Evolutionary conservation across 805 yeast species (phyloP).

Genomic region (Spathaspora passalidarum): DNA sequence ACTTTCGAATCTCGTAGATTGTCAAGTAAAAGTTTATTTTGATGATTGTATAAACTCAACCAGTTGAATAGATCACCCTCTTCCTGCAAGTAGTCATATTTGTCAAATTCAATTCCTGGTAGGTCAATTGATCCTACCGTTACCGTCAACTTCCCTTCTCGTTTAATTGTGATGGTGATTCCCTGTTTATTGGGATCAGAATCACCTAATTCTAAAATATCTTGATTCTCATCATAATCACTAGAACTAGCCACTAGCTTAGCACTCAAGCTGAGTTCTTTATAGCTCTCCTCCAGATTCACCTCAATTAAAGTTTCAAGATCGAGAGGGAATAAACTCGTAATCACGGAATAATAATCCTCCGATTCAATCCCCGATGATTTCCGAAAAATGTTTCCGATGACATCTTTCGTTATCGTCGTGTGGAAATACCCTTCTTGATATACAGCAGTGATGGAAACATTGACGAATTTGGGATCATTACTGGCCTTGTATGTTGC

Average conservation of each 20-base stretch:
- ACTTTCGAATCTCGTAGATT: slow-evolving; percentile 4
- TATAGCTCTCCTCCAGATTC: slow-evolving; percentile 9
- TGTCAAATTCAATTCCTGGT: slow-evolving; percentile 16
- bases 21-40: slow-evolving; percentile 10
- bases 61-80: slow-evolving; percentile 25
- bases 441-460: slow-evolving; percentile 16
- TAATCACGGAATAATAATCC: slow-evolving; percentile 7
- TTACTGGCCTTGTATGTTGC: slow-evolving; percentile 6
- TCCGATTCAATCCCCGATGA: slow-evolving; percentile 1
- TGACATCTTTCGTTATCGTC: slow-evolving; percentile 9
- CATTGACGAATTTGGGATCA: slow-evolving; percentile 9
- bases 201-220: slow-evolving; percentile 19
- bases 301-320: slow-evolving; percentile 7
- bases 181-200: slow-evolving; percentile 14
- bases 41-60: slow-evolving; percentile 17
- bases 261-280: slow-evolving; percentile 12
- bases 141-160: slow-evolving; percentile 21
- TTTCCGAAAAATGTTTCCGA: slow-evolving; percentile 8
- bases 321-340: slow-evolving; percentile 18
- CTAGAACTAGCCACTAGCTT: slow-evolving; percentile 20
- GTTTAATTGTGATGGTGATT: slow-evolving; percentile 19
- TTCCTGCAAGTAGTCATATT: slow-evolving; percentile 10
- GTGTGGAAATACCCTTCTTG: slow-evolving; percentile 21
- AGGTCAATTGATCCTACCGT: slow-evolving; percentile 24
- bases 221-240: slow-evolving; percentile 19